Evolutionary conservation across 2,329 filamentous ascomycete species (phyloP), one percentile per base, ranked within the genome.

Genomic region (Colletotrichum liriopes): DNA sequence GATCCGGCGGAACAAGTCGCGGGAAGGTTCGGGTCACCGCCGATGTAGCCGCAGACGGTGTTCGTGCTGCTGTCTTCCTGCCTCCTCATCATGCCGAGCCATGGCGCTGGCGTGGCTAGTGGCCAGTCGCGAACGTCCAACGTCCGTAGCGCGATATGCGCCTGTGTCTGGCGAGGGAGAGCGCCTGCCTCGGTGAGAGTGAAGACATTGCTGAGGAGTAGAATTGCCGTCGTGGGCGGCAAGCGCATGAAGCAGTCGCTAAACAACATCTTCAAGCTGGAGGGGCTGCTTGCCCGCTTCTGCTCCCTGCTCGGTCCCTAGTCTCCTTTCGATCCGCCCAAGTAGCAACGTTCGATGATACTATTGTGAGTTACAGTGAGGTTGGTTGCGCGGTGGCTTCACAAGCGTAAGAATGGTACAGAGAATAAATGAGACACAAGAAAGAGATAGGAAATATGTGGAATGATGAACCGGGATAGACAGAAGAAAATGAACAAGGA

Each of bases 41-140:
- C 86, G 76, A 91, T 83, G 78, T 86, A 91, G 52, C 89, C 89
- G 75, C 89, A 91, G 67, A 91, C 77, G 20, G 88, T 90, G 78
- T 89, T 89, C 64, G 81, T 77, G 51, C 67, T 61, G 37, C 58
- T 47, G 12, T 65, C 56, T 35, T 79, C 77, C 71, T 86, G 83
- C 49, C 85, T 83, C 56, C 82, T 83, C 32, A 78, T 76, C 7
- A 85, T 79, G 49, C 82, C 79, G 52, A 72, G 54, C 70, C 70
- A 71, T 14, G 86, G 85, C 20, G 82, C 78, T 3, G 82, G 81
- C 14, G 87, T 87, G 1, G 85, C 83, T 8, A 73, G 79, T 45
- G 85, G 84, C 78, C 82, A 86, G 45, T 81, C 78, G 45, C 81
- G 73, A 8, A 85, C 83, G 68, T 84, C 79, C 66, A 86, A 75